phyloP scores from a whole-genome alignment of 805 yeast species.

The Zygotorulaspora florentina region DNA sequence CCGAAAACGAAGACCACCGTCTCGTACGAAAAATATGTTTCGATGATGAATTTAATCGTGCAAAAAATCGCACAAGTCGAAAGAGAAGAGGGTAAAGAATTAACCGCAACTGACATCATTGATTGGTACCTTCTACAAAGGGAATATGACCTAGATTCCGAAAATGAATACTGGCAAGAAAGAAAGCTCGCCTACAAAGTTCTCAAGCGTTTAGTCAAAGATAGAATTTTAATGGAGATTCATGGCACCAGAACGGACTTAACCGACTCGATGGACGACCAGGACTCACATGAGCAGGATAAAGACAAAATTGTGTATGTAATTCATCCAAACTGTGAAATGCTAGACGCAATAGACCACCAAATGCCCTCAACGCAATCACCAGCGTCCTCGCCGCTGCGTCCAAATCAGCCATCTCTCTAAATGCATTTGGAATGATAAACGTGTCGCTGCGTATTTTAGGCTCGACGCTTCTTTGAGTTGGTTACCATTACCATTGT shows the following conservation, averaged over 20 bases:
- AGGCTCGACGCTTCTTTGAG: no score
- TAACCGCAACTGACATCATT: constrained; percentile 64
- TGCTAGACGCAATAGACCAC: constrained; percentile 44
- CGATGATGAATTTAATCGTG: constrained; percentile 77
- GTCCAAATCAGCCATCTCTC: no score
- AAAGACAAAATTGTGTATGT: constrained; percentile 43
- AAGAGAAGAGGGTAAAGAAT: constrained; percentile 50
- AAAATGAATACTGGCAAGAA: constrained; percentile 66
- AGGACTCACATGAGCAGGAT: constrained; percentile 25
- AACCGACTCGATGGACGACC: constrained; percentile 35
- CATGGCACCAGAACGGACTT: constrained; percentile 43
- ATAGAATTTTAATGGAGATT: constrained; percentile 72
- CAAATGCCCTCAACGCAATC: neutral
- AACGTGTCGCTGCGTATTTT: no score
- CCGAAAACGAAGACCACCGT: constrained; percentile 44
- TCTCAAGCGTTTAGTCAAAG: constrained; percentile 75
- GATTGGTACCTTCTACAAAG: constrained; percentile 75
- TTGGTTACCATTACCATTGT: no score
- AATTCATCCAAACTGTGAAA: constrained; percentile 80
- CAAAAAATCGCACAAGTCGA: constrained; percentile 58
- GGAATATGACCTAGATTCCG: constrained; percentile 67
- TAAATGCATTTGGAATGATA: no score
- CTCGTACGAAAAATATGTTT: constrained; percentile 80
- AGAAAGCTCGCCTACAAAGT: constrained; percentile 72
- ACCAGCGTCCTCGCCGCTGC: no score